phyloP scores from a whole-genome alignment of 1,284 basidiomycete genomes.

The Irpex rosettiformis region DNA sequence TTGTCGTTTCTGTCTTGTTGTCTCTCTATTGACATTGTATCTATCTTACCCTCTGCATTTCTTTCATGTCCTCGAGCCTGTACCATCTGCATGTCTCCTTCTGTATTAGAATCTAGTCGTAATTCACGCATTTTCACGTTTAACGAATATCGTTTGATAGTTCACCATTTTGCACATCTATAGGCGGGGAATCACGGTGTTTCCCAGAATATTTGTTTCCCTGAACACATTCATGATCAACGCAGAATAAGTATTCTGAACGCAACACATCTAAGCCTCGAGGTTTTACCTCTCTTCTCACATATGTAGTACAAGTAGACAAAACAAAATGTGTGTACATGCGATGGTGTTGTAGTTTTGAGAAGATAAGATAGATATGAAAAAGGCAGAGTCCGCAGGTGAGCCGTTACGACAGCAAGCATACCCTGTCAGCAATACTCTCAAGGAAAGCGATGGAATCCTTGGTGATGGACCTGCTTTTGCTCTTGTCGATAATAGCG shows the following conservation, averaged over 20 bases:
- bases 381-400: background rate
- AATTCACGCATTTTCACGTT: background rate
- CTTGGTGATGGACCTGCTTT: constrained; percentile 67
- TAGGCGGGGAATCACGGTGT: too few species aligned
- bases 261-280: too few species aligned
- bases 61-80: background rate
- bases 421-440: constrained; percentile 50
- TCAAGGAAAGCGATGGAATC: constrained; percentile 71
- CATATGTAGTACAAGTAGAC: background rate
- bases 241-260: too few species aligned
- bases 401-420: constrained; percentile 21
- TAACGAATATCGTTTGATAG: background rate
- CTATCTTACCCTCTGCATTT: background rate
- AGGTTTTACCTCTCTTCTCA: too few species aligned
- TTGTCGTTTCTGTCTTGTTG: background rate
- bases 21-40: background rate
- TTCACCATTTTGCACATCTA: too few species aligned
- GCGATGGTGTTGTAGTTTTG: background rate
- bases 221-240: too few species aligned
- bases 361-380: background rate
- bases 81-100: background rate
- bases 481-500: constrained; percentile 59
- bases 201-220: too few species aligned
- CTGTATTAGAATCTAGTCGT: background rate
- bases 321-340: background rate